Percentiles rank a stretch among this genome's conserved stretches.
phyloP scores from a whole-genome alignment of 106 monocot genomes.

The Acorus gramineus region DNA sequence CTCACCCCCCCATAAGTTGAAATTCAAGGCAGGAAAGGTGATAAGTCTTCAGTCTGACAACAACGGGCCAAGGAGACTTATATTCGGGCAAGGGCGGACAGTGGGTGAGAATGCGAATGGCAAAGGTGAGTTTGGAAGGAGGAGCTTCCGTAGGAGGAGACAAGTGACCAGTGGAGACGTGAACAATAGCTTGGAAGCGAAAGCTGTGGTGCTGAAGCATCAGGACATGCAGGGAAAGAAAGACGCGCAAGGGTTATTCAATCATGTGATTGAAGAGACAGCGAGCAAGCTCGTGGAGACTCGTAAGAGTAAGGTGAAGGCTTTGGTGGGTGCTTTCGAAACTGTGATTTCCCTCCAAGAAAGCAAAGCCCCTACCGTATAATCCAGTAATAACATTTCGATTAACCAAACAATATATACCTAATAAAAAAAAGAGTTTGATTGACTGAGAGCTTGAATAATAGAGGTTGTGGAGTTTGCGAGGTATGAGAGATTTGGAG shows the following conservation, averaged over 20 bases:
- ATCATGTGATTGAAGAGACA: slow-evolving; percentile 74
- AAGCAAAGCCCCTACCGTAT: slow-evolving; percentile 4
- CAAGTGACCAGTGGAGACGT: neutral
- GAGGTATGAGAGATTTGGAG: too few species aligned
- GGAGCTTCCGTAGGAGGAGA: slow-evolving; percentile 28
- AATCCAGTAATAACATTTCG: too few species aligned
- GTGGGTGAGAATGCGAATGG: slow-evolving; percentile 6
- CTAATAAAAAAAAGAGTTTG: too few species aligned
- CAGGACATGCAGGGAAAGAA: slow-evolving; percentile 55
- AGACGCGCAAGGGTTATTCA: slow-evolving; percentile 50
- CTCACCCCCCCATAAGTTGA: slow-evolving; percentile 29
- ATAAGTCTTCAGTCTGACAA: slow-evolving; percentile 32
- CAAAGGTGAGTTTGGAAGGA: slow-evolving; percentile 11
- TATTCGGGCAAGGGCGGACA: slow-evolving; percentile 28
- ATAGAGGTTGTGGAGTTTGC: too few species aligned
- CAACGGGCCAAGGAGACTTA: slow-evolving; percentile 24
- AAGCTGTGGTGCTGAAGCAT: slow-evolving; percentile 36
- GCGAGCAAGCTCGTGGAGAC: slow-evolving; percentile 66
- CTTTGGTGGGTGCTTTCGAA: slow-evolving; percentile 84
- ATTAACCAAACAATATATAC: too few species aligned
- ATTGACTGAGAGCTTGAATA: too few species aligned
- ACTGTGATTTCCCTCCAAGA: slow-evolving; percentile 79
- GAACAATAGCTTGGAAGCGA: slow-evolving; percentile 14
- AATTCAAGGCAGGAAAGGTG: slow-evolving; percentile 39
- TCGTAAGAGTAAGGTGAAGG: slow-evolving; percentile 85